Percentiles rank a stretch among this genome's conserved stretches.
phyloP scores from a whole-genome alignment of 352 stramenopile species.

The Pythium folliculosum region DNA sequence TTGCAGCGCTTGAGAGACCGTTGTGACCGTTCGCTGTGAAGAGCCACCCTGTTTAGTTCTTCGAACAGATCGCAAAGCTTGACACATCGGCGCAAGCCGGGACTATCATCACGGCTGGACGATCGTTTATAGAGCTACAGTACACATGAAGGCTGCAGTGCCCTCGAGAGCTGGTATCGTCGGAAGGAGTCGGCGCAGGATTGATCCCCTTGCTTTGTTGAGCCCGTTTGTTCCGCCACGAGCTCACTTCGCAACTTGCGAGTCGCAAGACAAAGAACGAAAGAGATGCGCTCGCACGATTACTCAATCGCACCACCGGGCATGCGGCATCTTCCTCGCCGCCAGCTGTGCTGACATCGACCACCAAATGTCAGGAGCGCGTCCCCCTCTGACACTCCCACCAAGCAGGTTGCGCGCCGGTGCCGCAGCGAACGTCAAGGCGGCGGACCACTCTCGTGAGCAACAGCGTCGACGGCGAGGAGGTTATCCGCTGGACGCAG shows the following conservation, averaged over 20 bases:
- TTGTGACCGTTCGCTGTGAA: background rate
- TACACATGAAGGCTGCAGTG: background rate
- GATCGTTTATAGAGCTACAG: background rate
- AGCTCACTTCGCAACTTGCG: background rate
- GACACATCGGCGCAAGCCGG: background rate
- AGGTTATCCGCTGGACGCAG: background rate
- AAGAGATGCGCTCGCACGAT: background rate
- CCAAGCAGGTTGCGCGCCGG: background rate
- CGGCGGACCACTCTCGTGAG: background rate
- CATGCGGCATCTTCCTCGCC: background rate
- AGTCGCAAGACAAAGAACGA: background rate
- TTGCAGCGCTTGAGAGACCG: background rate
- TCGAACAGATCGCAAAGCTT: background rate
- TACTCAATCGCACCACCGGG: background rate
- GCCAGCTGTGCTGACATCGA: slow-evolving; percentile 5
- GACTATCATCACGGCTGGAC: background rate
- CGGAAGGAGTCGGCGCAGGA: background rate
- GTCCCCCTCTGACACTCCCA: background rate
- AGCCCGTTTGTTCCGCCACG: background rate
- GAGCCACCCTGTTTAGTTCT: background rate
- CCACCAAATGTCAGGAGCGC: background rate
- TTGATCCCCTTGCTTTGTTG: background rate
- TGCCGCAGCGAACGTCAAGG: too few relatives aligned
- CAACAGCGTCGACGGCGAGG: background rate
- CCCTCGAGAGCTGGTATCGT: background rate